These are phyloP conservation scores for Dryas integrifolia DNA, from an alignment of 331 rosid species.

Conservation along the genomic window DNA sequence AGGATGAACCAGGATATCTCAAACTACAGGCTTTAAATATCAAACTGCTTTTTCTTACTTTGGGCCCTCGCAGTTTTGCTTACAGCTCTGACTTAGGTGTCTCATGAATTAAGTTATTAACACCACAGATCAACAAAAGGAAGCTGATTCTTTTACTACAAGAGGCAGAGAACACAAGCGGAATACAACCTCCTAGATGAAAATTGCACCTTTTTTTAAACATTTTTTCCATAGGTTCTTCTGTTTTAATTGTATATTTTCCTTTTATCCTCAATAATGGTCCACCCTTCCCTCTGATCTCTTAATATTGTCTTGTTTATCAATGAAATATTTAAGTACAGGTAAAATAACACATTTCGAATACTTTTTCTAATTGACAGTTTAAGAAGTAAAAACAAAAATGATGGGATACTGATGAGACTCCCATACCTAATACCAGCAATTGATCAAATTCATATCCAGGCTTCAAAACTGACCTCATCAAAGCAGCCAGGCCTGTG, in stretches of 20 bases:
- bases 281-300: not conserved
- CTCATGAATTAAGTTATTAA: not conserved
- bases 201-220: not conserved
- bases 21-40: not conserved
- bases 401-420: not conserved
- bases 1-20: not conserved
- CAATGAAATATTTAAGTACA: not conserved
- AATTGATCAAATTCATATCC: conserved; percentile 81
- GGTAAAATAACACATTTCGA: not conserved
- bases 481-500: conserved; percentile 59
- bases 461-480: conserved; percentile 75
- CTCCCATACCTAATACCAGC: conserved; percentile 65
- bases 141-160: not conserved
- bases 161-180: not conserved
- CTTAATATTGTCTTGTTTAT: not conserved
- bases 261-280: not conserved
- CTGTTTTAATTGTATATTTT: not conserved
- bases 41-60: not conserved
- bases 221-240: not conserved
- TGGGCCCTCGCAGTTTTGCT: not conserved
- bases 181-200: not conserved
- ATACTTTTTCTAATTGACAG: not conserved
- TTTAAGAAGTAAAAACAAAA: not conserved
- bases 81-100: not conserved
- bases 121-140: not conserved